phyloP scores from a whole-genome alignment of 441 rosid genomes.

The Flueggea neowawraea region DNA sequence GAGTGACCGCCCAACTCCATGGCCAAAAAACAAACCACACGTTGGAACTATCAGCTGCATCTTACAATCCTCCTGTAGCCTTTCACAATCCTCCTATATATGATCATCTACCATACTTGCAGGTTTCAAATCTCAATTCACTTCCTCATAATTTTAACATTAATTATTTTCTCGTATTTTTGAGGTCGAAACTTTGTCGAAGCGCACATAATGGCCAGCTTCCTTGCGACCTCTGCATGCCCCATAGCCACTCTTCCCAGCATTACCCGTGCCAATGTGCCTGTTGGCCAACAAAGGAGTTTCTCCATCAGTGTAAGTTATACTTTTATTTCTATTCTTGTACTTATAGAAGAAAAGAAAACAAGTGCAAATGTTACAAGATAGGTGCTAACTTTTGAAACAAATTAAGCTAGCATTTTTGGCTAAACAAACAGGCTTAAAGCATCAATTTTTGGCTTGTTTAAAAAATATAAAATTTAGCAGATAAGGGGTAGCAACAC shows the following conservation, averaged over 20 bases:
- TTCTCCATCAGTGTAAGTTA: slow-evolving; percentile 29
- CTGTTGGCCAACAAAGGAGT: slow-evolving; percentile 20
- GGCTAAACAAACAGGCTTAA: too few species aligned
- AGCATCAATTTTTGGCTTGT: too few species aligned
- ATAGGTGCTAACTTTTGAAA: too few species aligned
- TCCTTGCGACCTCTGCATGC: slow-evolving; percentile 27
- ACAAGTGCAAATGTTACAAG: too few species aligned
- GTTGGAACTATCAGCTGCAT: slow-evolving; percentile 28
- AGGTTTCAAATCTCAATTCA: slow-evolving; percentile 3
- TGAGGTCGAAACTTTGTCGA: not conserved
- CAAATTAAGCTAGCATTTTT: too few species aligned
- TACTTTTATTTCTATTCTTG: not conserved
- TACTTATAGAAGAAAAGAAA: too few species aligned
- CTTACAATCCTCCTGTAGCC: not conserved
- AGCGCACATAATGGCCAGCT: slow-evolving; percentile 29
- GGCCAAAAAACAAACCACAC: slow-evolving; percentile 21
- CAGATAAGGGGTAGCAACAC: too few species aligned
- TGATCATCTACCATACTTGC: not conserved
- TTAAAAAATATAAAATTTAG: too few species aligned
- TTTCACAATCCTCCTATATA: slow-evolving; percentile 11
- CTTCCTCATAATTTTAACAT: not conserved
- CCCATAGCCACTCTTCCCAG: slow-evolving; percentile 22
- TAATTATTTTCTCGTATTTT: not conserved
- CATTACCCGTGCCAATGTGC: slow-evolving; percentile 12
- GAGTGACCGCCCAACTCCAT: slow-evolving; percentile 22